These are phyloP conservation scores for Gomphus bonarii DNA, from an alignment of 1,284 basidiomycete species.

Conservation along the genomic window DNA sequence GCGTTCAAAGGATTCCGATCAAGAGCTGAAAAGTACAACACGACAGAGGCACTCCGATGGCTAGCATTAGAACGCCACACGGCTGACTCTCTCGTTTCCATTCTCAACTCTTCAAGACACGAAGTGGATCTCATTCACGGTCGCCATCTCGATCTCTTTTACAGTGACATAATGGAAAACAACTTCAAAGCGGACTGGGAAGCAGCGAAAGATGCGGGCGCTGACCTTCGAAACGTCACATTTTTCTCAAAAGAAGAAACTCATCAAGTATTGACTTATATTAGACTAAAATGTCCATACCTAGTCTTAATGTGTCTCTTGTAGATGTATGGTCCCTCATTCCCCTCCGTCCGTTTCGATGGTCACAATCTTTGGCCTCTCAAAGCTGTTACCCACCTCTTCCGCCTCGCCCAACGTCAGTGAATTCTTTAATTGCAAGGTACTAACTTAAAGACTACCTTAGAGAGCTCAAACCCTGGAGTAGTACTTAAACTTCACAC, in stretches of 20 bases:
- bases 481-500: conserved; percentile 53
- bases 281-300: background rate
- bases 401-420: conserved; percentile 13
- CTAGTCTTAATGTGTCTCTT: background rate
- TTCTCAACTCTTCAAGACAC: conserved; percentile 37
- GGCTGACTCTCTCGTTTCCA: conserved; percentile 32
- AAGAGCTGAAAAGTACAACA: conserved; percentile 31
- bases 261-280: conserved; percentile 27
- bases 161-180: conserved; percentile 34
- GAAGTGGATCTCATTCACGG: conserved; percentile 55
- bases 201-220: conserved; percentile 44
- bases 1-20: conserved; percentile 36
- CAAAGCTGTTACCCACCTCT: conserved; percentile 63
- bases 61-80: conserved; percentile 53
- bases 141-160: conserved; percentile 43
- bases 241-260: conserved; percentile 43
- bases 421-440: background rate
- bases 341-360: conserved; percentile 39
- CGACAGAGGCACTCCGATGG: conserved; percentile 42
- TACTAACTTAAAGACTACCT: conserved; percentile 8
- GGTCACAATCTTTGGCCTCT: conserved; percentile 69
- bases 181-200: conserved; percentile 34
- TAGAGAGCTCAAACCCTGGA: conserved; percentile 7
- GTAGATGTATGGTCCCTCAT: conserved; percentile 45
- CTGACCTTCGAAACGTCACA: conserved; percentile 32